These are phyloP conservation scores for Suzukiozyma palmioleophila DNA, from an alignment of 1,139 yeast species.

Conservation along the genomic window DNA sequence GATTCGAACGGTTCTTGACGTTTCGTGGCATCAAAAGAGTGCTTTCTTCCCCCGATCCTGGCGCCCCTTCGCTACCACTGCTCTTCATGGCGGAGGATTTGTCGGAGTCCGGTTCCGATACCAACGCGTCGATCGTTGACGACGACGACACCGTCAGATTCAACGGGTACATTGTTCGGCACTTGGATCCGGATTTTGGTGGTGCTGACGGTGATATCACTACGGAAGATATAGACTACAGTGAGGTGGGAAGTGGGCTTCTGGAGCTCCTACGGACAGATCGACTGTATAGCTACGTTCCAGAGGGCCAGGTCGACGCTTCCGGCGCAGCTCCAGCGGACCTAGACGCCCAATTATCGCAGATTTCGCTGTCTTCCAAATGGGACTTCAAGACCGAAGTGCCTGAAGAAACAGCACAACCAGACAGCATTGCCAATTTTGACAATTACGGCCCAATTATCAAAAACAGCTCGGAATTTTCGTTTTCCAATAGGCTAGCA, in stretches of 20 bases:
- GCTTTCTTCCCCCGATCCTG: not conserved
- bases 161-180: too few relatives aligned
- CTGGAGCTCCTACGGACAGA: too few relatives aligned
- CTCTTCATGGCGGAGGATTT: not conserved
- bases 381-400: not conserved
- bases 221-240: too few relatives aligned
- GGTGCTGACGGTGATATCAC: too few relatives aligned
- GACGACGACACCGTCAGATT: not conserved
- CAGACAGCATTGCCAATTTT: conserved; percentile 6
- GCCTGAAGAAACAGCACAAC: not conserved
- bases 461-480: conserved; percentile 3
- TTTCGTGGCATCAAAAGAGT: not conserved
- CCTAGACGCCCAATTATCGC: not conserved
- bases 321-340: not conserved
- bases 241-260: too few relatives aligned
- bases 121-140: not conserved
- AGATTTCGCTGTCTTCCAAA: not conserved
- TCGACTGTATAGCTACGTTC: too few relatives aligned
- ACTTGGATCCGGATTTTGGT: too few relatives aligned
- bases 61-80: not conserved
- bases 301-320: too few relatives aligned
- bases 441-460: conserved; percentile 2
- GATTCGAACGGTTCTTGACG: not conserved
- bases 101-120: not conserved
- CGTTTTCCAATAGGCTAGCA: not conserved